These are phyloP conservation scores for Aspergillus taichungensis DNA, from an alignment of 495 filamentous ascomycete genomes.

Conservation along the genomic window DNA sequence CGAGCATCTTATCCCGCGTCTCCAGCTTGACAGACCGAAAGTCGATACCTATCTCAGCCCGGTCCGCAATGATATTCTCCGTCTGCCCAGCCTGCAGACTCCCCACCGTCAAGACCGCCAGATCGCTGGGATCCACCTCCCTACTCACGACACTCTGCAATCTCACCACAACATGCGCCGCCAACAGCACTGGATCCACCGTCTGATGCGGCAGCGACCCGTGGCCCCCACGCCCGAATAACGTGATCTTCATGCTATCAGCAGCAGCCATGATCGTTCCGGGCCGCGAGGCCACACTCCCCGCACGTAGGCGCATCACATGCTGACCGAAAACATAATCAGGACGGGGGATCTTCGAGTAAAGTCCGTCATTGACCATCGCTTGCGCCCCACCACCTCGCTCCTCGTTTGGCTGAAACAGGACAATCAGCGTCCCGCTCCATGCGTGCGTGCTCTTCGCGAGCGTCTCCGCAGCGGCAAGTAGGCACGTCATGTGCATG, in stretches of 20 bases:
- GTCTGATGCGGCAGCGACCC: slow-evolving; percentile 42
- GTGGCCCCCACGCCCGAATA: slow-evolving; percentile 46
- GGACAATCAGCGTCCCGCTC: slow-evolving; percentile 43
- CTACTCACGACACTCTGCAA: slow-evolving; percentile 44
- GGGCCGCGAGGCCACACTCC: slow-evolving; percentile 27
- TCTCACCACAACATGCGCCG: slow-evolving; percentile 37
- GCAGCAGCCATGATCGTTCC: slow-evolving; percentile 39
- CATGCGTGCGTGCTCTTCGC: slow-evolving; percentile 22
- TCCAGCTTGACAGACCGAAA: slow-evolving; percentile 34
- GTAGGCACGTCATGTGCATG: slow-evolving; percentile 47
- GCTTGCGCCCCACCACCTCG: slow-evolving; percentile 41
- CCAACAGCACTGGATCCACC: slow-evolving; percentile 44
- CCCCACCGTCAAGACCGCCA: slow-evolving; percentile 43
- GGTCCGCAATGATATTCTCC: slow-evolving; percentile 45
- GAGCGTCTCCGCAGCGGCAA: slow-evolving; percentile 40
- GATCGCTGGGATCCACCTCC: slow-evolving; percentile 39
- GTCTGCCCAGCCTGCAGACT: slow-evolving; percentile 42
- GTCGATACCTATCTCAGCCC: slow-evolving; percentile 39
- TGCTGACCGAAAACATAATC: slow-evolving; percentile 46
- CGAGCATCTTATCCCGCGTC: slow-evolving; percentile 30
- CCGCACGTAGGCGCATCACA: slow-evolving; percentile 39
- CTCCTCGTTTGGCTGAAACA: slow-evolving; percentile 50
- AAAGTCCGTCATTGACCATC: slow-evolving; percentile 47
- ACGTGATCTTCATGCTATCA: slow-evolving; percentile 42
- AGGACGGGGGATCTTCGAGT: slow-evolving; percentile 37